Conservation (phyloP, 495 filamentous ascomycete species). For the Cercophora newfieldiana region DNA sequence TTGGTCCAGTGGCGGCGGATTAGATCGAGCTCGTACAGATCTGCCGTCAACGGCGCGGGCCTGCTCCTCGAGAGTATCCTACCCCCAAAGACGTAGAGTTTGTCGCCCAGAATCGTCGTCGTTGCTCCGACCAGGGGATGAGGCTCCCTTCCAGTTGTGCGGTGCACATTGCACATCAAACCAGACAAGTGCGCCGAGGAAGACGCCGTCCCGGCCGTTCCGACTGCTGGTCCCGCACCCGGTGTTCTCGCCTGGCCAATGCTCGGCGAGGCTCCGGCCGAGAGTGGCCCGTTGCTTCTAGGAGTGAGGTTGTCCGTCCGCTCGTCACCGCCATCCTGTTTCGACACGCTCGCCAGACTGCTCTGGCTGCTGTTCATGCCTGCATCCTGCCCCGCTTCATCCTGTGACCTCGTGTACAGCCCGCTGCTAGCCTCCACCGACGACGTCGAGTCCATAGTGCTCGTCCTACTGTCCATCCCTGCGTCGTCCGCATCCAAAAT, state of each 20-base stretch:
- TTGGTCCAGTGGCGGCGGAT: conserved; percentile 91
- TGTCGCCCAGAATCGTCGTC: conserved; percentile 91
- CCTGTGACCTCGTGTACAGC: conserved; percentile 31
- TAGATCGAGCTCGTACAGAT: conserved; percentile 91
- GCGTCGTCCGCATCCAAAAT: conserved; percentile 33
- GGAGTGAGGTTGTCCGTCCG: conserved; percentile 48
- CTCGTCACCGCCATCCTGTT: conserved; percentile 47
- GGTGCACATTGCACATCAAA: conserved; percentile 88
- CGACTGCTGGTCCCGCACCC: conserved; percentile 53
- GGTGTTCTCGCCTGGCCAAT: conserved; percentile 37
- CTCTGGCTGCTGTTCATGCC: conserved; percentile 58
- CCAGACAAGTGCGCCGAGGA: conserved; percentile 70
- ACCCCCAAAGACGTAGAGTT: conserved; percentile 93
- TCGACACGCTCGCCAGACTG: conserved; percentile 46
- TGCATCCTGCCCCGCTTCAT: conserved; percentile 22
- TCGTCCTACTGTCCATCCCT: conserved; percentile 47
- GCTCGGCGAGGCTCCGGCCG: conserved; percentile 51
- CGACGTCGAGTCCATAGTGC: conserved; percentile 61
- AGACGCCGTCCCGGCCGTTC: conserved; percentile 42
- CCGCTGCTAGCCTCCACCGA: conserved; percentile 44
- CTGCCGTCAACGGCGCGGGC: conserved; percentile 75
- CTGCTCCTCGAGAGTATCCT: conserved; percentile 79
- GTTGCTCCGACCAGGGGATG: conserved; percentile 91
- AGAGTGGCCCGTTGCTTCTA: conserved; percentile 52
- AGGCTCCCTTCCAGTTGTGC: conserved; percentile 87